Evolutionary conservation across 192 early-diverging fungal species (phyloP), one percentile per base, ranked within the genome.

Genomic region (Lobosporangium transversale): DNA sequence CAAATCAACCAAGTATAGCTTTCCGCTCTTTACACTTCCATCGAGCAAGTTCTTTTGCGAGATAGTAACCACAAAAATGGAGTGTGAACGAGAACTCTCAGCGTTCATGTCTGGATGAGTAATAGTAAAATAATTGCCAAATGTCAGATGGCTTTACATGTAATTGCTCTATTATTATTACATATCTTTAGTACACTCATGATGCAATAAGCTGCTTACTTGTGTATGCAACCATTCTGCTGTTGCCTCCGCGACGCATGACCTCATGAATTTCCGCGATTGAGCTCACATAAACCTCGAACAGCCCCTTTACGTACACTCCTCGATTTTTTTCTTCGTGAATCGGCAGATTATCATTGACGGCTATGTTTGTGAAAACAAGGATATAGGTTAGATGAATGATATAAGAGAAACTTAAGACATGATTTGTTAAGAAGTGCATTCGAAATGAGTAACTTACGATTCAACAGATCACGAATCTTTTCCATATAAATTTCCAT

Each of bases 401-500:
- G 15, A 23, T 31, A 62, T 11, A 15, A 12, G 42, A 7, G 53
- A 18, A 2, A 53, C 1, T 5, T 3, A 6, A 29, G 15, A 11
- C 9, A 26, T 21, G 8, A 14, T 50, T 11, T 24, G 15, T 29
- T 53, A 14, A 50, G 33, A 58, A 23, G 27, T 52, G 18, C 8
- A 52, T 14, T 20, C 15, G 48, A 32, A 51, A 36, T 18, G 30
- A 8, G 50, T 29, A 42, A 66, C 87, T 80, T 80, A 93, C 88
- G 92, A 79, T 95, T 93, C 37, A 99, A 85, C 70, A 99, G 79
- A 88, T 99, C 98, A 60, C 96, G 88, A 62, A 99, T 95, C 78
- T 92, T 94, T 69, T 99, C 98, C 97, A 98, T 99, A 85, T 99
- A 99, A 68, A 99, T 98, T 89, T 99, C 98, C 96, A 99, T 98